Evolutionary conservation across 192 early-diverging fungal genomes (phyloP), one percentile per base, ranked within the genome.

Genomic region (Radiomyces spectabilis): DNA sequence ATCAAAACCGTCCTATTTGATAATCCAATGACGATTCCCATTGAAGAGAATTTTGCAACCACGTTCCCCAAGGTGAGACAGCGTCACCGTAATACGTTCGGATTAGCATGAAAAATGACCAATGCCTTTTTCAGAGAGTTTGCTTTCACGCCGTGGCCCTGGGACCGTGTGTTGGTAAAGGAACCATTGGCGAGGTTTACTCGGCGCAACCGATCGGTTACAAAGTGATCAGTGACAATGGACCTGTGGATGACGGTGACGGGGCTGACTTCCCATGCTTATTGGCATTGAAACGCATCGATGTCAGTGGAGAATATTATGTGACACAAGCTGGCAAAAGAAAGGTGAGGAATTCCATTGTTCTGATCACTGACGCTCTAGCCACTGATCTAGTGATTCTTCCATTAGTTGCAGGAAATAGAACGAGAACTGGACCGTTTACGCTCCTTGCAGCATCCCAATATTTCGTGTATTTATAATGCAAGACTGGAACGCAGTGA

Each of bases 391-490:
- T n/a, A n/a, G n/a, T n/a, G n/a, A n/a, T 25, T 37, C 16, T 16
- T 51, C 15, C 1, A 8, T 0, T 9, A 70, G 61, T 51, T 80
- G 13, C 75, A 80, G 53, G 79, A 81, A 24, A 62, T 81, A 1
- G 79, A 81, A 53, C 55, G 67, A 33, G 79, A 83, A 58, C 59
- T 86, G 21, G 77, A 80, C n/a, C 65, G 70, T 25, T 46, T 88
- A 6, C 71, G 73, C 33, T 48, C 73, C 9, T 69, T 86, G 15
- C 68, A 78, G 21, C 83, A 86, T 51, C 73, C 71, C 10, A 74
- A 85, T 41, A 67, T 83, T 31, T 69, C 79, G 12, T 61, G 73
- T 1, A 74, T 85, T 24, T 76, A 83, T 41, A 82, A 80, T 26
- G 73, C 75, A 4, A 72, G 71, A 24, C 53, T 85, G 26, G 79